Evolutionary conservation across 441 rosid genomes (phyloP).

Genomic region (Pelargonium cotyledonis): DNA sequence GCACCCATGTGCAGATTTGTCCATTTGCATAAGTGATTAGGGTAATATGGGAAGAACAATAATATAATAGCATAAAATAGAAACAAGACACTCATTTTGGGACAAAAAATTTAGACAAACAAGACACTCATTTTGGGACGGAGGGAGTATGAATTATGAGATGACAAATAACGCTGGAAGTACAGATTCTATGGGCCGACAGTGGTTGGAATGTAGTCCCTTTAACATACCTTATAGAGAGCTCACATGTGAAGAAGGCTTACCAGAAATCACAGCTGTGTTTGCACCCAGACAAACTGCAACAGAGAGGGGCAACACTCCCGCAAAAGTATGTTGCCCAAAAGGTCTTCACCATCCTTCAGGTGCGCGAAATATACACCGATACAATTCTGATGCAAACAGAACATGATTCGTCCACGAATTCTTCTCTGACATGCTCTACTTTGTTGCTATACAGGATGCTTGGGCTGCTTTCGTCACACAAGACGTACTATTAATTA

Average conservation of each 20-base stretch:
- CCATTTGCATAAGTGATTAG: too few species aligned
- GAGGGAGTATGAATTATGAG: background rate
- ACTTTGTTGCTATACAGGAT: conserved; percentile 2
- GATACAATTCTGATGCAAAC: too few species aligned
- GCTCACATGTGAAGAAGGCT: conserved; percentile 79
- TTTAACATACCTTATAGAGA: conserved; percentile 50
- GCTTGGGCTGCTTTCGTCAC: conserved; percentile 3
- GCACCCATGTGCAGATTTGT: too few species aligned
- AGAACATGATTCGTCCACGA: too few species aligned
- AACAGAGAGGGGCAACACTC: conserved; percentile 67
- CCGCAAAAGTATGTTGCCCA: conserved; percentile 62
- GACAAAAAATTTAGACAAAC: too few species aligned
- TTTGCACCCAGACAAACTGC: conserved; percentile 91
- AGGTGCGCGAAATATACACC: conserved; percentile 32
- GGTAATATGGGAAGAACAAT: too few species aligned
- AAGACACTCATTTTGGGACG: too few species aligned
- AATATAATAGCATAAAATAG: too few species aligned
- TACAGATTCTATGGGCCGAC: conserved; percentile 64
- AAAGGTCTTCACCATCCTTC: conserved; percentile 68
- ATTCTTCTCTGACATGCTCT: background rate
- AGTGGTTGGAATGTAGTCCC: conserved; percentile 66
- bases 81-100: too few species aligned
- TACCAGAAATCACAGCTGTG: conserved; percentile 89
- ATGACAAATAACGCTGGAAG: background rate
- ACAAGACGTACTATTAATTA: background rate